These are phyloP conservation scores for Bondarzewia mesenterica DNA, from an alignment of 1,284 basidiomycete species.

Conservation along the genomic window DNA sequence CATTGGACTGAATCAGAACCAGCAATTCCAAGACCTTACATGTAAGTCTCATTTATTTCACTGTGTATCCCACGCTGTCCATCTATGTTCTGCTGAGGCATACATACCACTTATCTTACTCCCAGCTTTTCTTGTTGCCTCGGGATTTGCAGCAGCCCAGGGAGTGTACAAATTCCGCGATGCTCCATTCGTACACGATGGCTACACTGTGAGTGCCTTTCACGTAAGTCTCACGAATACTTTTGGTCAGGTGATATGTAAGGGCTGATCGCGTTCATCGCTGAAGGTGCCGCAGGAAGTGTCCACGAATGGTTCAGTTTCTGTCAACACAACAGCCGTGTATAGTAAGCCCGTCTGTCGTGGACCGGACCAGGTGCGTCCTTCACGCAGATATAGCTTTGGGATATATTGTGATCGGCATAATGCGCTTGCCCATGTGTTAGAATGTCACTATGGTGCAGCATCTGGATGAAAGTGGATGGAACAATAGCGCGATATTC, in stretches of 20 bases:
- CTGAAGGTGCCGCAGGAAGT: slow-evolving; percentile 16
- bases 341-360: slow-evolving; percentile 36
- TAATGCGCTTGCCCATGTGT: background rate
- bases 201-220: slow-evolving; percentile 38
- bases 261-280: too few species aligned
- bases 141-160: slow-evolving; percentile 42
- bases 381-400: background rate
- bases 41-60: slow-evolving; percentile 21
- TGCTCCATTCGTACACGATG: slow-evolving; percentile 34
- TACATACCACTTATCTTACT: background rate
- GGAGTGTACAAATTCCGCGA: slow-evolving; percentile 35
- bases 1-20: slow-evolving; percentile 36
- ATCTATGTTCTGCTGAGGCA: background rate
- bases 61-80: background rate
- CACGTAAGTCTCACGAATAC: slow-evolving; percentile 22
- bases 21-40: slow-evolving; percentile 37
- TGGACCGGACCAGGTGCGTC: slow-evolving; percentile 16
- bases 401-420: background rate
- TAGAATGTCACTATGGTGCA: slow-evolving; percentile 21
- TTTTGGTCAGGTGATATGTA: background rate
- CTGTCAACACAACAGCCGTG: slow-evolving; percentile 38
- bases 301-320: slow-evolving; percentile 29
- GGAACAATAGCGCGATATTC: slow-evolving; percentile 32
- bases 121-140: slow-evolving; percentile 41
- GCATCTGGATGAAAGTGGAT: slow-evolving; percentile 22